Base-by-base conservation (phyloP, 192 early-diverging fungal species). In the Coemansia sp. region DNA sequence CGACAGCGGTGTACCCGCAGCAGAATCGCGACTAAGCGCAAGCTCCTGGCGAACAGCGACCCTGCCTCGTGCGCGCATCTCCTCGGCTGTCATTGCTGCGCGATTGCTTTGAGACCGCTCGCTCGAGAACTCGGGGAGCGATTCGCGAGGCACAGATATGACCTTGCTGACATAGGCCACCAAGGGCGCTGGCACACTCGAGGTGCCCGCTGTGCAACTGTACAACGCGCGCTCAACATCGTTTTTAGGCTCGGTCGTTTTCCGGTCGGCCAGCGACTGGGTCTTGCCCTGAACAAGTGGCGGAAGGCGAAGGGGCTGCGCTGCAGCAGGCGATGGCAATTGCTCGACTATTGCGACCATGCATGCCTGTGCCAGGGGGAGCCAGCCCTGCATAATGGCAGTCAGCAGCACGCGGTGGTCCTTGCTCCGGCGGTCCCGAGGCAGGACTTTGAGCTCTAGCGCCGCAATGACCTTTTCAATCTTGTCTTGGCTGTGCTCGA, bases 121-220 rank as follows among this genome's bases (percentile, higher is more conserved):
- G 27, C 31, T 59, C 1, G 71, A 61, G 19, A 78, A 78, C 20
- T 83, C 86, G 2, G 96, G 94, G 15, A 98, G 71, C 22, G 88
- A 79, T 37, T 89, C 85, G 9, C 86, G 74, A 10, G 93, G 91
- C 4, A 99, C 88, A 25, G 92, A 88, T 62, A 98, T 91, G 86
- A 99, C 95, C 69, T 99, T 99, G 72, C 92, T 92, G 5, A 99
- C 87, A 77, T 92, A 98, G 0, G 89, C 93, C 14, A 98, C 90
- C 11, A 89, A 74, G 0, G 96, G 94, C 10, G 80, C 87, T 4
- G 79, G 60, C 12, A 73, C 80, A 27, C 56, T 59, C 7, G 49
- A 20, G 12, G 69, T 57, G 0, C 72, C 80, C 0, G 87, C 47
- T 60, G 91, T 87, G 79, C 98, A 99, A 15, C 20, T 71, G 63